These are phyloP conservation scores for Tulasnella sp. DNA, from an alignment of 768 basidiomycete genomes.

Conservation along the genomic window DNA sequence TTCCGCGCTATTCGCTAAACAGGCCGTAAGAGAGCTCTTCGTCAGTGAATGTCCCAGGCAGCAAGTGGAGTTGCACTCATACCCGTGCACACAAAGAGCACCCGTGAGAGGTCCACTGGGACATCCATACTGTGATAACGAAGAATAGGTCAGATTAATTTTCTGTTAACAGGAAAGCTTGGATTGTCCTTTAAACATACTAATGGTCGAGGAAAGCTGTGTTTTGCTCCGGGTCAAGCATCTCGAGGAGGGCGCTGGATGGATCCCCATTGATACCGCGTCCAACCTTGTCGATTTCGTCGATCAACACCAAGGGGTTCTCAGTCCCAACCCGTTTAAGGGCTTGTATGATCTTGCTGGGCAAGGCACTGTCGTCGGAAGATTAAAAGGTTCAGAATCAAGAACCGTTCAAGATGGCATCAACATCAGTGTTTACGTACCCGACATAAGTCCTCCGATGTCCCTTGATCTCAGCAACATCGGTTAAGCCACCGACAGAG, in stretches of 20 bases:
- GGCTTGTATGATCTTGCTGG: conserved; percentile 92
- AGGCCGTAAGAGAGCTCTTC: background rate
- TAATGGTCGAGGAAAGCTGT: conserved; percentile 91
- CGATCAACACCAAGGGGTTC: conserved; percentile 88
- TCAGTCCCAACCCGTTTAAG: conserved; percentile 87
- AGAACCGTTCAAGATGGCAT: background rate
- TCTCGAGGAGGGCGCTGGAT: conserved; percentile 79
- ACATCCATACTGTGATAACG: conserved; percentile 73
- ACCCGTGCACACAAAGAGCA: conserved; percentile 93
- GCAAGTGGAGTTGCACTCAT: conserved; percentile 14
- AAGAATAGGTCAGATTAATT: background rate
- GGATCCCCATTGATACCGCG: conserved; percentile 88
- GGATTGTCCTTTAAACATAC: conserved; percentile 37
- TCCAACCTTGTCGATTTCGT: conserved; percentile 94
- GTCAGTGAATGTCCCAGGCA: background rate
- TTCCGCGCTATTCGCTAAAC: conserved; percentile 71
- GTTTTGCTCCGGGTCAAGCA: conserved; percentile 94
- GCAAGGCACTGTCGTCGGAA: conserved; percentile 51
- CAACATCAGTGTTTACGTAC: conserved; percentile 27
- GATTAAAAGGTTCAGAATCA: background rate
- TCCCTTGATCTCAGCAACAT: conserved; percentile 98
- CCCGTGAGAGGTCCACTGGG: conserved; percentile 89
- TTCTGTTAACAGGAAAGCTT: background rate
- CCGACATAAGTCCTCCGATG: conserved; percentile 96
- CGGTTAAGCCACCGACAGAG: conserved; percentile 90